Percentiles rank a stretch among this genome's conserved stretches.
Conservation (phyloP, 139 green algal species). For the Volvox africanus region DNA sequence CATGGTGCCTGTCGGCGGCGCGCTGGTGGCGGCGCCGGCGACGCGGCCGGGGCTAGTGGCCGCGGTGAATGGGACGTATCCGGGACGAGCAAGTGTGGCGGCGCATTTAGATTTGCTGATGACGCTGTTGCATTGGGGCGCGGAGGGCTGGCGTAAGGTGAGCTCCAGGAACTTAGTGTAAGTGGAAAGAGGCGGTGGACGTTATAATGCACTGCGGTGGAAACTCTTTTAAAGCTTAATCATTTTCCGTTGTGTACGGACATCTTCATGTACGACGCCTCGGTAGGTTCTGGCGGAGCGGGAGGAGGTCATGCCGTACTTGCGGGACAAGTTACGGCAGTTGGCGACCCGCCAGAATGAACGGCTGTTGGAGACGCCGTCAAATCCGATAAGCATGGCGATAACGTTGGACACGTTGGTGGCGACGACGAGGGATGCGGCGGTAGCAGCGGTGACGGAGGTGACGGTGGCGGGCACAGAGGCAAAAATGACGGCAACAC, state of each 20-base stretch:
- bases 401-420: constrained; percentile 77
- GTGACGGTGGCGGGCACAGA: not conserved
- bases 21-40: constrained; percentile 71
- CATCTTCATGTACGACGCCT: too few relatives aligned
- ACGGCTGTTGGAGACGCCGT: constrained; percentile 83
- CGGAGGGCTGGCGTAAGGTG: constrained; percentile 69
- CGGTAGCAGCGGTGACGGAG: not conserved
- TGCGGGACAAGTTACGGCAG: constrained; percentile 57
- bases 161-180: too few relatives aligned
- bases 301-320: constrained; percentile 76
- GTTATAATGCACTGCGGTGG: too few relatives aligned
- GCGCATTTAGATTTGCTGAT: constrained; percentile 92
- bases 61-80: constrained; percentile 83
- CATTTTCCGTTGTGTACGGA: too few relatives aligned
- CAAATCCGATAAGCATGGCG: constrained; percentile 91
- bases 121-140: constrained; percentile 93
- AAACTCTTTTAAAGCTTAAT: too few relatives aligned
- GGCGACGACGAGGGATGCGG: not conserved
- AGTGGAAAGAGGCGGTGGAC: too few relatives aligned
- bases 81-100: constrained; percentile 84
- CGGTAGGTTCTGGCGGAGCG: constrained; percentile 74
- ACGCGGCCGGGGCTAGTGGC: constrained; percentile 67
- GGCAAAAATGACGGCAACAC: not conserved
- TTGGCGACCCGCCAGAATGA: constrained; percentile 72
- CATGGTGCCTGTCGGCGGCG: constrained; percentile 94